Conservation (phyloP, 768 basidiomycete species). For the Leccinum sublutescens region DNA sequence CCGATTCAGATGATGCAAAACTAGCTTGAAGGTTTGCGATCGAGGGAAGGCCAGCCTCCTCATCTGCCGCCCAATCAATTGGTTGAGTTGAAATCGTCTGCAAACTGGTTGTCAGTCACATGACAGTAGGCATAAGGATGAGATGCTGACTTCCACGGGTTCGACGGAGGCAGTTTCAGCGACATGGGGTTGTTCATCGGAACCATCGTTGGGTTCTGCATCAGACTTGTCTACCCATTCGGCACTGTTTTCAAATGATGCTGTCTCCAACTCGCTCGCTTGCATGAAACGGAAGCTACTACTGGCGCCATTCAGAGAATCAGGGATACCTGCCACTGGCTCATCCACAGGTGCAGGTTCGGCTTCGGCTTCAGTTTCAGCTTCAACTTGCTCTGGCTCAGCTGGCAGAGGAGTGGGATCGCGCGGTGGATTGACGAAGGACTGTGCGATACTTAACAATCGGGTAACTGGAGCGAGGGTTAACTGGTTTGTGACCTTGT, state of each 20-base stretch:
- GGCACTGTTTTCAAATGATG: conserved; percentile 48
- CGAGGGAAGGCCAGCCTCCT: conserved; percentile 75
- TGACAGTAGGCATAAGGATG: not conserved
- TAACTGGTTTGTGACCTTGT: conserved; percentile 4
- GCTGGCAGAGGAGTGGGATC: conserved; percentile 34
- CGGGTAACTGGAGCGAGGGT: conserved; percentile 50
- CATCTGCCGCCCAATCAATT: conserved; percentile 83
- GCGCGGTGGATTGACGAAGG: conserved; percentile 49
- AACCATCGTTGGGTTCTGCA: conserved; percentile 18
- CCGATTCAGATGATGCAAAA: conserved; percentile 71
- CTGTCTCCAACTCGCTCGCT: conserved; percentile 69
- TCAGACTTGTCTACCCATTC: conserved; percentile 59
- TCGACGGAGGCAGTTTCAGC: conserved; percentile 10
- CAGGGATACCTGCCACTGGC: conserved; percentile 43
- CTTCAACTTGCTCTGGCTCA: conserved; percentile 31
- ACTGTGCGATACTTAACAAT: conserved; percentile 54
- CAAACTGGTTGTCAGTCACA: not conserved
- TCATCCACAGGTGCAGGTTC: conserved; percentile 19
- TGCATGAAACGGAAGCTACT: conserved; percentile 81
- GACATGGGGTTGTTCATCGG: conserved; percentile 19
- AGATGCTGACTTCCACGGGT: conserved; percentile 34
- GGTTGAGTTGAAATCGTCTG: conserved; percentile 32
- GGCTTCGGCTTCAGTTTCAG: conserved; percentile 34
- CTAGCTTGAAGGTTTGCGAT: conserved; percentile 74
- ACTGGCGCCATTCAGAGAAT: conserved; percentile 39